These are phyloP conservation scores for Herpetomonas samuelpessoai DNA, from an alignment of 208 protist species.

Conservation along the genomic window DNA sequence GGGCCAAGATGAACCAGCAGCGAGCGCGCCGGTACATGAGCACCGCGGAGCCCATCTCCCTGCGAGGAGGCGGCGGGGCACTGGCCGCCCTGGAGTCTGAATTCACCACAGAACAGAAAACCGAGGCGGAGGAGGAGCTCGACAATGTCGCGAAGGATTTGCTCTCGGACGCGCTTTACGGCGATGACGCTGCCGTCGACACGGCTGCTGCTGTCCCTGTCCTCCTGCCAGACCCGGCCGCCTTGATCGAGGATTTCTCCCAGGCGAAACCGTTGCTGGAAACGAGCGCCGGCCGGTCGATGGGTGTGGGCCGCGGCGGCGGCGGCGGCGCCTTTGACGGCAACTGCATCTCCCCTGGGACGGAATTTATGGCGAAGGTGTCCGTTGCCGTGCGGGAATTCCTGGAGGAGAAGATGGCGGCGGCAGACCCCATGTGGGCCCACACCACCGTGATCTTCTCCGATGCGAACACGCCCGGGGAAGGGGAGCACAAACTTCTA, in stretches of 20 bases:
- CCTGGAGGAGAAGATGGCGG: constrained; percentile 75
- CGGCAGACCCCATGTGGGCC: constrained; percentile 63
- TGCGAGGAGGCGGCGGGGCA: constrained; percentile 4
- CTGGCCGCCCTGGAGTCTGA: constrained; percentile 45
- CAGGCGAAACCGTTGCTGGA: neutral
- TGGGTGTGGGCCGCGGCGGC: neutral
- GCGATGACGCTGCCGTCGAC: constrained; percentile 1
- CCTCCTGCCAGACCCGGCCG: constrained; percentile 3
- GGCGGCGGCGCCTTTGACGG: constrained; percentile 87
- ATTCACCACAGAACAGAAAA: constrained; percentile 42
- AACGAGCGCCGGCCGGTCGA: neutral
- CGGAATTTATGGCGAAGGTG: constrained; percentile 97
- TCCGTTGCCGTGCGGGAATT: constrained; percentile 56
- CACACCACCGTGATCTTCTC: constrained; percentile 92
- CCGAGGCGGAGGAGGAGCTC: constrained; percentile 37
- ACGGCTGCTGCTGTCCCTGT: neutral
- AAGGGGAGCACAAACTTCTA: constrained; percentile 95
- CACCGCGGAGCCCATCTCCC: constrained; percentile 25
- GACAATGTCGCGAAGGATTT: constrained; percentile 40
- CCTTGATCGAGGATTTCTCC: constrained; percentile 1
- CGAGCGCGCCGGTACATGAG: constrained; percentile 90
- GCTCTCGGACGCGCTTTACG: constrained; percentile 52
- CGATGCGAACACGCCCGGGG: constrained; percentile 94
- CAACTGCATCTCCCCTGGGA: constrained; percentile 99
- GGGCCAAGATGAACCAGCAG: constrained; percentile 99